Evolutionary conservation across 148 eudicot genomes (phyloP).

Genomic region (Spergularia bocconei): DNA sequence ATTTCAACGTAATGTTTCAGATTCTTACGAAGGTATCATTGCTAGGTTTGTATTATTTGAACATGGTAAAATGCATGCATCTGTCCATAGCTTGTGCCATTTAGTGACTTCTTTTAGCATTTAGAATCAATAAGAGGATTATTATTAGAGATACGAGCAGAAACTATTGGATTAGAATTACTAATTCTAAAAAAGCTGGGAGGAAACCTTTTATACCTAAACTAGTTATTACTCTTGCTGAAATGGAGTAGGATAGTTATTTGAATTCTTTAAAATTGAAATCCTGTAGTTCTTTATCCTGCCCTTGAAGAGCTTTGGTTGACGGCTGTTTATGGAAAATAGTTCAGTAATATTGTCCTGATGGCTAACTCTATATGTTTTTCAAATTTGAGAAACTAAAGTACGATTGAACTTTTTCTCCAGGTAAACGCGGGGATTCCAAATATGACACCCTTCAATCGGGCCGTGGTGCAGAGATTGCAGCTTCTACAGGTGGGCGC

Average conservation of each 20-base stretch:
- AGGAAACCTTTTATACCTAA: not conserved
- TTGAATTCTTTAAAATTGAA: not conserved
- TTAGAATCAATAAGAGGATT: not conserved
- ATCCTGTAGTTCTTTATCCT: not conserved
- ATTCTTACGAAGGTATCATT: constrained; percentile 59
- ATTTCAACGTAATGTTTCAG: constrained; percentile 37
- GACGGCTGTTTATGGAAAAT: not conserved
- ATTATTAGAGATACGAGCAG: constrained; percentile 2
- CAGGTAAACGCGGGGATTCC: constrained; percentile 47
- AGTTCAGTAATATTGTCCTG: not conserved
- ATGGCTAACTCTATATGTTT: not conserved
- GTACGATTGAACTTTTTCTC: not conserved
- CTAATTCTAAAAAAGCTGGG: not conserved
- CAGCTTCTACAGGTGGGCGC: constrained; percentile 42
- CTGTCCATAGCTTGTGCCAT: not conserved
- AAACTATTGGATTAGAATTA: not conserved
- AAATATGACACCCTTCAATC: constrained; percentile 40
- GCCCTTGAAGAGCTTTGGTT: not conserved
- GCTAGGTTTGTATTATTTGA: constrained; percentile 3
- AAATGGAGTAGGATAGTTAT: not conserved
- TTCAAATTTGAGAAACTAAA: not conserved
- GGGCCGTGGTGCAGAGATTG: constrained; percentile 38
- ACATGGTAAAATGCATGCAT: not conserved
- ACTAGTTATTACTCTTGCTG: not conserved
- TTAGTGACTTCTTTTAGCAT: not conserved